phyloP scores from a whole-genome alignment of 2,329 filamentous ascomycete genomes.

The Pseudogymnoascus pannorum region DNA sequence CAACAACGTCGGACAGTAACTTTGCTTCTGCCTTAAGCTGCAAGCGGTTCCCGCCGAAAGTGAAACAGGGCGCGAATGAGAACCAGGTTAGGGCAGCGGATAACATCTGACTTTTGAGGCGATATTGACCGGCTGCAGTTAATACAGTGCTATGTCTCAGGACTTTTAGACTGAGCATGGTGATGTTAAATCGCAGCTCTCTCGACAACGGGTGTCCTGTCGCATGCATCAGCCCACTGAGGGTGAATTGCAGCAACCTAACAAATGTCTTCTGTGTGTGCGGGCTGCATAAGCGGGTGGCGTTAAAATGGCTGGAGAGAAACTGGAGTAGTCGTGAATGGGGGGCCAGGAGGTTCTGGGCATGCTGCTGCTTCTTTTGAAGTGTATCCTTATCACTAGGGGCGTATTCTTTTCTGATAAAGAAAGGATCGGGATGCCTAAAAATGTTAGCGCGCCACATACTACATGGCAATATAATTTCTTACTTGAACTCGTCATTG shows the following conservation, averaged over 20 bases:
- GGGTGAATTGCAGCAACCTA: slow-evolving; percentile 70
- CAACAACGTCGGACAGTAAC: slow-evolving; percentile 67
- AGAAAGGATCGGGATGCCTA: slow-evolving; percentile 78
- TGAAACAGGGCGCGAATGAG: slow-evolving; percentile 74
- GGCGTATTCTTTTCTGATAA: slow-evolving; percentile 83
- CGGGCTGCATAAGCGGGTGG: slow-evolving; percentile 74
- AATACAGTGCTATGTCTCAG: slow-evolving; percentile 65
- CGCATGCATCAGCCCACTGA: slow-evolving; percentile 61
- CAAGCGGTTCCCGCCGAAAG: slow-evolving; percentile 86
- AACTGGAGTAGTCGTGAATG: slow-evolving; percentile 84
- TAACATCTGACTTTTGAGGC: slow-evolving; percentile 80
- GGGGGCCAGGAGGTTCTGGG: slow-evolving; percentile 77
- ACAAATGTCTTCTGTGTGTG: slow-evolving; percentile 77
- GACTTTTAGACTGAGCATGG: slow-evolving; percentile 75
- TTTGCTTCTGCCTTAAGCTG: slow-evolving; percentile 91
- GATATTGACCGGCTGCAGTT: slow-evolving; percentile 60
- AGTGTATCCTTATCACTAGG: slow-evolving; percentile 76
- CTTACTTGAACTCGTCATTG: slow-evolving; percentile 58
- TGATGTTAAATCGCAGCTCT: slow-evolving; percentile 83
- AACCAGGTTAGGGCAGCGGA: slow-evolving; percentile 90
- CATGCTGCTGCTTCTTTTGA: slow-evolving; percentile 65
- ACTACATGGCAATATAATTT: slow-evolving; percentile 13
- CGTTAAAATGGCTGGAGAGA: slow-evolving; percentile 89
- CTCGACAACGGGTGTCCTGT: slow-evolving; percentile 77
- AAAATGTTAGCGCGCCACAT: slow-evolving; percentile 26